Evolutionary conservation across 441 rosid genomes (phyloP).

Genomic region (Geranium incanum): DNA sequence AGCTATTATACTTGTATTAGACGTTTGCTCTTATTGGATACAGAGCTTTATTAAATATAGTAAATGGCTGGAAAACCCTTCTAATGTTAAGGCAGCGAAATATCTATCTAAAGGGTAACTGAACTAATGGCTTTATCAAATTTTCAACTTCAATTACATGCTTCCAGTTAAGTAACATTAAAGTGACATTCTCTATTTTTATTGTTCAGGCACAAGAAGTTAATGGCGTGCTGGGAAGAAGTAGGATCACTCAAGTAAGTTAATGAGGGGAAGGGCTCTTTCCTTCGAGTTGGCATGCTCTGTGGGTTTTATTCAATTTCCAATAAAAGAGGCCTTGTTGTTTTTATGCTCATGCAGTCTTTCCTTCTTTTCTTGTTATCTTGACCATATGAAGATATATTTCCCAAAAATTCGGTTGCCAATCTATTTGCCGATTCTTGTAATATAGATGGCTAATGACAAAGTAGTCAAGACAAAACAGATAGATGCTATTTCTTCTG

Average conservation of each 20-base stretch:
- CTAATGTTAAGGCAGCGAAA: constrained; percentile 78
- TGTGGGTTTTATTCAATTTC: constrained; percentile 7
- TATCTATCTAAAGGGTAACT: constrained; percentile 86
- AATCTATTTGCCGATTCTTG: neutral
- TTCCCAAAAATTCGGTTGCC: neutral
- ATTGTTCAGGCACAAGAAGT: constrained; percentile 64
- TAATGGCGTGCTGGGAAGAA: constrained; percentile 66
- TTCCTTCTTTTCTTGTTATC: neutral
- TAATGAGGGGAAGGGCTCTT: constrained; percentile 16
- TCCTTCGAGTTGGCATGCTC: constrained; percentile 8
- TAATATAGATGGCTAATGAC: neutral
- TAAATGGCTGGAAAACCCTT: constrained; percentile 83
- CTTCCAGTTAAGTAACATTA: constrained; percentile 11
- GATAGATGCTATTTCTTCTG: neutral
- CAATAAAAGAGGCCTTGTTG: neutral
- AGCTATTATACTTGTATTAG: constrained; percentile 60
- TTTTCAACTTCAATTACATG: constrained; percentile 10
- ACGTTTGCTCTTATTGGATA: constrained; percentile 88
- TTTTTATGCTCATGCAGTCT: neutral
- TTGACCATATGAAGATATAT: neutral
- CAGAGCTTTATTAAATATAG: constrained; percentile 93
- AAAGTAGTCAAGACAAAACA: neutral
- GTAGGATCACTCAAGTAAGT: constrained; percentile 61
- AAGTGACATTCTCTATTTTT: constrained; percentile 16
- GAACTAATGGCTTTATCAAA: constrained; percentile 8